Evolutionary conservation across 371 early-diverging fungal species (phyloP), one percentile per base, ranked within the genome.

Genomic region (Rhizopus arrhizus): DNA sequence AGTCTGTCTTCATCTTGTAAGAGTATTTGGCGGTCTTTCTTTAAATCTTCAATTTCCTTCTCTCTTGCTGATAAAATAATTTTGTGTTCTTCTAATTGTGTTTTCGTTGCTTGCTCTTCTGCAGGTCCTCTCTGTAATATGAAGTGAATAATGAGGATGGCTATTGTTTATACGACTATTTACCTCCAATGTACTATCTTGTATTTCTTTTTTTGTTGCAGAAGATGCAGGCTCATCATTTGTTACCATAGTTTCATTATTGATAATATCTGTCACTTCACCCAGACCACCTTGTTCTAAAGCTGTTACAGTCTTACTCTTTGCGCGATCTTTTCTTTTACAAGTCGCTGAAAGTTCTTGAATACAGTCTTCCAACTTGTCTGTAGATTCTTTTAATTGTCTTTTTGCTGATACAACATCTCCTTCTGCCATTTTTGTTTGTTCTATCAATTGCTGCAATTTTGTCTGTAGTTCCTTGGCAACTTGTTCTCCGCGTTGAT

Each of bases 1-100:
- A 74, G 69, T 53, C 82, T 81, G 42, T 87, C 84, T n/a, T 82
- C 62, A 40, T 85, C 74, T 50, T 85, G 78, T 12, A 73, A 54
- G 34, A 83, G 68, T 3, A 70, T 69, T 31, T 93, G 80, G 28
- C 92, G 80, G 38, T 87, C 86, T 5, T 79, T 69, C 62, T 84
- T 82, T n/a, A 93, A 67, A 42, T 87, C 85, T n/a, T 92, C 89
- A 13, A 91, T 58, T 58, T 95, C 92, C 32, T 72, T 74, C 63
- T 78, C 78, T 12, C 89, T 76, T 42, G 82, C 75, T 10, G 89
- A 81, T 3, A 89, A 57, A 46, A 91, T 71, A 35, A 69, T 29
- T 46, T 70, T 67, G n/a, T 75, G 67, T 52, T 80, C 80, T 38
- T 66, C 69, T 8, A 71, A 51, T 53, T 73, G 72, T 12, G 58